Evolutionary conservation across 2,329 filamentous ascomycete genomes (phyloP), one percentile per base, ranked within the genome.

Genomic region (Xylaria sp.): DNA sequence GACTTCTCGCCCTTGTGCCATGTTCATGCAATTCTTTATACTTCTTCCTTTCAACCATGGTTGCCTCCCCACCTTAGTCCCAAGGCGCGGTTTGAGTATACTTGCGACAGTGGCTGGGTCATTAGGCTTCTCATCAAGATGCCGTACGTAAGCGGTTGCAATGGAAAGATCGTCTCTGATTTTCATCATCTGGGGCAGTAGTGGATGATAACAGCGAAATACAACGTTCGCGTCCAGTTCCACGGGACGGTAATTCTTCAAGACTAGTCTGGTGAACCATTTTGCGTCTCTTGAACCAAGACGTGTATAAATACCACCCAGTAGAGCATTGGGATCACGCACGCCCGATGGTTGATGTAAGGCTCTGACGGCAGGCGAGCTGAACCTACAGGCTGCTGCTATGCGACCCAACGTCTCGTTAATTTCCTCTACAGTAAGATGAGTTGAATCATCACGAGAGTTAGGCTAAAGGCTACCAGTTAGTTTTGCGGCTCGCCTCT

Each of bases 201-300:
- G 81, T 46, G 90, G 89, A 77, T 97, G 91, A 62, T 91, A 91
- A 20, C 83, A 84, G 13, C 82, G 81, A 56, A 92, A 84, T 0
- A 93, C 80, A 20, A 86, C 78, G 1, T 79, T 72, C 7, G 83
- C 80, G 25, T 94, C 88, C 1, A 97, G 76, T 1, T 86, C 78
- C 0, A 94, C 83, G 0, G 92, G 91, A n/a, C 86, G 84, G 68
- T 91, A 92, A 71, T 90, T 87, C 76, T 97, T 96, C 34, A 97
- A 82, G 6, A 97, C 84, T 37, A 98, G 83, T 3, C 94, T 87
- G 0, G 92, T 92, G 12, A 97, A 85, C 94, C 94, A 98, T 81
- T 97, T 97, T 3, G 90, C 91, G 76, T 97, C 92, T 52, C 84
- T 83, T 2, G 92, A 88, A 55, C 84, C 84, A 10, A 94, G 77